A percentile compares a stretch with the other conserved stretches of the same genome.
Evolutionary conservation across 257 asterid genomes (phyloP).

Genomic region (Verbascum thapsus): DNA sequence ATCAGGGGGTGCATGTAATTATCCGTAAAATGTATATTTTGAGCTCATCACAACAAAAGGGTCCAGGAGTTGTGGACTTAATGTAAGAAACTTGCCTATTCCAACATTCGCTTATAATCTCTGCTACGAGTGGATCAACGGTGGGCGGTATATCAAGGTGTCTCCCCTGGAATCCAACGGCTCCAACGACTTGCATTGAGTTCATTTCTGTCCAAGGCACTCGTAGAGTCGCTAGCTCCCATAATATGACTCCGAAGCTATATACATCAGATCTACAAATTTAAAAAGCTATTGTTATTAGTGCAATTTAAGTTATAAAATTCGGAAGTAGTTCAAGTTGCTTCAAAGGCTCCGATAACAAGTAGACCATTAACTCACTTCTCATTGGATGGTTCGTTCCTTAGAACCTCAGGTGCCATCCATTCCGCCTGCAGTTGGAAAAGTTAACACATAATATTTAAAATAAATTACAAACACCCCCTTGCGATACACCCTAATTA

Average conservation of each 20-base stretch:
- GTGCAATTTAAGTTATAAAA: conserved; percentile 11
- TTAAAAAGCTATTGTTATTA: conserved; percentile 13
- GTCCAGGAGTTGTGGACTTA: neutral
- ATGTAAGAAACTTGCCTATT: conserved; percentile 51
- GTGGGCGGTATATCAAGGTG: conserved; percentile 72
- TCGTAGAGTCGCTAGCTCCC: conserved; percentile 92
- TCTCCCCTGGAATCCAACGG: conserved; percentile 95
- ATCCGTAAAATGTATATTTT: no score
- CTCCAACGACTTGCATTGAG: conserved; percentile 99
- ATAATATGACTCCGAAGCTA: conserved; percentile 91
- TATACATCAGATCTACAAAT: conserved; percentile 87
- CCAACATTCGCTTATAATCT: conserved; percentile 85
- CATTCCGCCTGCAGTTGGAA: conserved; percentile 83
- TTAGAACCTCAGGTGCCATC: conserved; percentile 98
- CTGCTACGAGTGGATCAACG: conserved; percentile 76
- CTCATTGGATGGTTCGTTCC: conserved; percentile 94
- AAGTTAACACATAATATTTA: conserved; percentile 21
- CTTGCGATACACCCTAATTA: no score
- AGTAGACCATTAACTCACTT: conserved; percentile 60
- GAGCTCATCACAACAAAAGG: conserved; percentile 4
- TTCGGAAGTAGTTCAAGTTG: no score
- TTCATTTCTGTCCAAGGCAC: conserved; percentile 96
- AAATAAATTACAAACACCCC: no score
- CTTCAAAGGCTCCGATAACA: neutral
- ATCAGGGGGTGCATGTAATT: no score